These are phyloP conservation scores for Yueomyces sp. DNA, from an alignment of 805 yeast genomes.

Conservation along the genomic window DNA sequence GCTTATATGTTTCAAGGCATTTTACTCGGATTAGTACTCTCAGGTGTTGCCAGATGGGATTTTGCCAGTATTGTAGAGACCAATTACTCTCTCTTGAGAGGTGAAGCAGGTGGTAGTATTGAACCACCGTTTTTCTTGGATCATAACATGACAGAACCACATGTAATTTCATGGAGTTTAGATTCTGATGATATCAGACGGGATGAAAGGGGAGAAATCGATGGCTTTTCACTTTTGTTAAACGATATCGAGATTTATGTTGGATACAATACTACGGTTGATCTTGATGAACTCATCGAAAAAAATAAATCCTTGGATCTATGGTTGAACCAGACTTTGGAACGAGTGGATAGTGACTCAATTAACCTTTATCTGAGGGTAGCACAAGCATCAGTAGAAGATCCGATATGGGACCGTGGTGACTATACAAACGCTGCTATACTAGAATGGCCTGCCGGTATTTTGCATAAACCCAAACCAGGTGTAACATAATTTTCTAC, in stretches of 20 bases:
- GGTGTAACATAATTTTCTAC: slow-evolving; percentile 32
- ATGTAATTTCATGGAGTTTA: slow-evolving; percentile 18
- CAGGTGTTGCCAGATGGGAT: slow-evolving; percentile 90
- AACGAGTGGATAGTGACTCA: slow-evolving; percentile 20
- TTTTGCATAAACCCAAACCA: slow-evolving; percentile 34
- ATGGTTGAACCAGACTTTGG: slow-evolving; percentile 21
- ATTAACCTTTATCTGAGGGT: slow-evolving; percentile 38
- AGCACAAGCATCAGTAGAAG: slow-evolving; percentile 34
- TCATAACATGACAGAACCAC: slow-evolving; percentile 8
- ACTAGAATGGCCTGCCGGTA: slow-evolving; percentile 47
- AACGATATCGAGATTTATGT: slow-evolving; percentile 71
- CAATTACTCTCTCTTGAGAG: slow-evolving; percentile 46
- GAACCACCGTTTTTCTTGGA: slow-evolving; percentile 36
- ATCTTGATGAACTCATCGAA: slow-evolving; percentile 26
- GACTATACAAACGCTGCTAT: slow-evolving; percentile 57
- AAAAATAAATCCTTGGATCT: slow-evolving; percentile 16
- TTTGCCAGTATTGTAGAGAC: slow-evolving; percentile 83
- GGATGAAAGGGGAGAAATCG: slow-evolving; percentile 21
- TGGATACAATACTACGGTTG: slow-evolving; percentile 36
- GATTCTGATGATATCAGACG: slow-evolving; percentile 5
- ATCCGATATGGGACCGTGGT: slow-evolving; percentile 29
- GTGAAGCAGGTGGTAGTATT: slow-evolving; percentile 47
- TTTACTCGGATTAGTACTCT: slow-evolving; percentile 61
- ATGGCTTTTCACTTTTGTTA: slow-evolving; percentile 51
- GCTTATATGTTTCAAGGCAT: slow-evolving; percentile 77